Evolutionary conservation across 2,329 filamentous ascomycete genomes (phyloP).

Genomic region (Botrytis squamosa): DNA sequence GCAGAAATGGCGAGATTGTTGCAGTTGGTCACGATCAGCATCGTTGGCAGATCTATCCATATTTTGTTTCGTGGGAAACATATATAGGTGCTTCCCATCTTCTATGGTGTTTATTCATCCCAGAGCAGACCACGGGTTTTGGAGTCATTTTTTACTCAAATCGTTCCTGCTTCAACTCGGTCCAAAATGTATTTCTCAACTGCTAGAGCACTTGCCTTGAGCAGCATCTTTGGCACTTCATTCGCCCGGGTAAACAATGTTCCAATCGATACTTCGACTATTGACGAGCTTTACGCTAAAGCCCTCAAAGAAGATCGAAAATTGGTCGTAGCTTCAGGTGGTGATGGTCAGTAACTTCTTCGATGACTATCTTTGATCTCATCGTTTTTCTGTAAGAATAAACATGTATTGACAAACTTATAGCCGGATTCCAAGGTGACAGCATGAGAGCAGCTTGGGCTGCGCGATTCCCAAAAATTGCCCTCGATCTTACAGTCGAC

Average conservation of each 20-base stretch:
- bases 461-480: slow-evolving; percentile 1
- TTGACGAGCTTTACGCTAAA: neutral
- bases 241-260: slow-evolving; percentile 1
- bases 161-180: neutral
- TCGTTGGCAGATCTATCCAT: neutral
- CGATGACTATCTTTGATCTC: neutral
- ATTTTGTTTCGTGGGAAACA: neutral
- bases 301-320: slow-evolving; percentile 1
- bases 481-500: slow-evolving; percentile 45
- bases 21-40: neutral
- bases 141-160: neutral
- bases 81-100: neutral
- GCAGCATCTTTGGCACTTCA: neutral
- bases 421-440: neutral
- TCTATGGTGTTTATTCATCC: neutral
- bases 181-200: neutral
- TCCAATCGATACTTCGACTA: neutral
- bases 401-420: neutral
- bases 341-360: slow-evolving; percentile 2
- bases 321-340: slow-evolving; percentile 3
- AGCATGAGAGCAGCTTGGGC: neutral
- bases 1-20: neutral
- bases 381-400: neutral
- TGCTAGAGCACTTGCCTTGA: neutral
- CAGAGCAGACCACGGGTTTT: neutral